Evolutionary conservation across 2,329 filamentous ascomycete species (phyloP).

Genomic region (Penicillium sp.): DNA sequence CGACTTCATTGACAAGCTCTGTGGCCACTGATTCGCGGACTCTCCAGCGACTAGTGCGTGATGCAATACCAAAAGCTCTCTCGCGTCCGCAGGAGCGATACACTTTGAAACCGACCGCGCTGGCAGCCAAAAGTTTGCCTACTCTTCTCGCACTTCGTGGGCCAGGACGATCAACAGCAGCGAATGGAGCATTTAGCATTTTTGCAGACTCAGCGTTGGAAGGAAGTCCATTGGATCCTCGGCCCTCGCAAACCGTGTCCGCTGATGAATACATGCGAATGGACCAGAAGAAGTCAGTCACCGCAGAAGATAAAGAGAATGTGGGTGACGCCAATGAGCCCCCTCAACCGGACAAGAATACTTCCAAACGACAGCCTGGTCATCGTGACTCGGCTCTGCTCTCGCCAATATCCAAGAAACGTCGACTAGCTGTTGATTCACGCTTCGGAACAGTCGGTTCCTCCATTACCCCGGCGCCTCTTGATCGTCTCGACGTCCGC

Average conservation of each 20-base stretch:
- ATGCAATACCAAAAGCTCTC: slow-evolving; percentile 75
- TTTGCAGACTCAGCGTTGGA: slow-evolving; percentile 61
- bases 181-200: slow-evolving; percentile 71
- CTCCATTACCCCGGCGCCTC: slow-evolving; percentile 24
- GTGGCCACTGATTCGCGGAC: slow-evolving; percentile 52
- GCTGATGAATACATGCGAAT: slow-evolving; percentile 28
- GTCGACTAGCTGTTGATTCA: slow-evolving; percentile 57
- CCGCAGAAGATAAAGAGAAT: slow-evolving; percentile 16
- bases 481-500: slow-evolving; percentile 48
- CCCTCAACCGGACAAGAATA: neutral
- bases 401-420: slow-evolving; percentile 49
- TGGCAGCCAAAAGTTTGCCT: slow-evolving; percentile 65
- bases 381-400: slow-evolving; percentile 4
- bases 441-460: slow-evolving; percentile 62
- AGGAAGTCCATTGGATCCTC: slow-evolving; percentile 48
- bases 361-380: slow-evolving; percentile 8
- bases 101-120: slow-evolving; percentile 59
- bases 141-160: slow-evolving; percentile 66
- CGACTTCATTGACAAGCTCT: slow-evolving; percentile 24
- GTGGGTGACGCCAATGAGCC: neutral
- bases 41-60: slow-evolving; percentile 64
- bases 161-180: slow-evolving; percentile 61
- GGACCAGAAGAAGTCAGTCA: slow-evolving; percentile 2
- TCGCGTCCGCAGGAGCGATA: slow-evolving; percentile 69
- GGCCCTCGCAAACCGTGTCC: slow-evolving; percentile 32